A percentile compares a stretch with the other conserved stretches of the same genome.
Evolutionary conservation across 2,329 filamentous ascomycete genomes (phyloP).

Genomic region (Cordyceps farinosa): DNA sequence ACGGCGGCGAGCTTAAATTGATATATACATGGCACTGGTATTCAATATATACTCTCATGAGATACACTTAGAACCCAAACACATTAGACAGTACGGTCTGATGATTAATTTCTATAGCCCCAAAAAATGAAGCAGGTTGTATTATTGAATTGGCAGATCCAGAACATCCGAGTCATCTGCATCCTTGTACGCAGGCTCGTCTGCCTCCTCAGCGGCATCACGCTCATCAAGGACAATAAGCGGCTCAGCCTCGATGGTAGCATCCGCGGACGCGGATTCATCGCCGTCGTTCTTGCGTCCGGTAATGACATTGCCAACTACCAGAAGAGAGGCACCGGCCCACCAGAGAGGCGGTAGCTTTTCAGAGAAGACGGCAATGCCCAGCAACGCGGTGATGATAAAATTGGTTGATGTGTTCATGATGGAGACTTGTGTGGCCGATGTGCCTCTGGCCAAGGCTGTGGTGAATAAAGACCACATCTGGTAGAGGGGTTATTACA

Average conservation of each 20-base stretch:
- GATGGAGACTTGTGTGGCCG: constrained; percentile 75
- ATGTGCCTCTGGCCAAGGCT: constrained; percentile 68
- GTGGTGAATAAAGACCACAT: constrained; percentile 85
- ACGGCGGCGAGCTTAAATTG: constrained; percentile 26
- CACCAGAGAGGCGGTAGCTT: constrained; percentile 71
- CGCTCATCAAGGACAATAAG: constrained; percentile 1
- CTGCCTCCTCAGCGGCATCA: constrained; percentile 19
- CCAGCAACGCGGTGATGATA: constrained; percentile 70
- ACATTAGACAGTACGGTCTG: no score
- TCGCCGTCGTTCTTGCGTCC: constrained; percentile 61
- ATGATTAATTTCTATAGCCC: background rate
- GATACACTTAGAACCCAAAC: background rate
- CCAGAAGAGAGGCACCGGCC: constrained; percentile 66
- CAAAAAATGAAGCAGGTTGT: background rate
- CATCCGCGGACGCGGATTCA: constrained; percentile 18
- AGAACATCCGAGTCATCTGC: constrained; percentile 34
- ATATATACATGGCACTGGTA: background rate
- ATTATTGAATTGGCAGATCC: constrained; percentile 26
- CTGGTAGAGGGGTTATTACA: constrained; percentile 27
- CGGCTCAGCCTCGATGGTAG: constrained; percentile 2
- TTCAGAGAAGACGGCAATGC: constrained; percentile 68
- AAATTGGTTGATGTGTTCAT: constrained; percentile 83
- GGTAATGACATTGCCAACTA: constrained; percentile 75
- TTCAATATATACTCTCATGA: background rate
- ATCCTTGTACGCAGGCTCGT: constrained; percentile 23